Conservation (phyloP, 108 stramenopile genomes). For the Skeletonema costatum region DNA sequence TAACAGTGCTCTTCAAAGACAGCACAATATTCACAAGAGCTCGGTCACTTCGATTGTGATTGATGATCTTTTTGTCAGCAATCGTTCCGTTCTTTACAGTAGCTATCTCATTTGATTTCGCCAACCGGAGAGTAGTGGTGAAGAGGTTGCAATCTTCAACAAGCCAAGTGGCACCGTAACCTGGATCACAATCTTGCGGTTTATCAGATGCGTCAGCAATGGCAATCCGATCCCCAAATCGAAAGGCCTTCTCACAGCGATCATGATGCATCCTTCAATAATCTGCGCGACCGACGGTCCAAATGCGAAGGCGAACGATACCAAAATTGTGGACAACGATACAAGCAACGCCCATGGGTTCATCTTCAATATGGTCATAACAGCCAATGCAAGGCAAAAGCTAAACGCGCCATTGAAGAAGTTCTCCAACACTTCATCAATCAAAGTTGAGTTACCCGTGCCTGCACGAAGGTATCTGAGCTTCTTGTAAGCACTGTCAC, state of each 20-base stretch:
- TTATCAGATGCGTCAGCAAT: conserved; percentile 47
- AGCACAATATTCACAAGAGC: conserved; percentile 57
- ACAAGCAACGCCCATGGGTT: conserved; percentile 81
- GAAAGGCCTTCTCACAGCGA: conserved; percentile 73
- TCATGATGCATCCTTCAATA: conserved; percentile 77
- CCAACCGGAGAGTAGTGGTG: conserved; percentile 68
- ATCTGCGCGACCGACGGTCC: conserved; percentile 68
- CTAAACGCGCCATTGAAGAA: conserved; percentile 58
- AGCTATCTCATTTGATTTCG: conserved; percentile 73
- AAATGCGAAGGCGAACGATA: conserved; percentile 77
- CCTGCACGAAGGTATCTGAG: conserved; percentile 66
- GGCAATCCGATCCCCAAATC: conserved; percentile 86
- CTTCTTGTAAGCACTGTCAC: conserved; percentile 73
- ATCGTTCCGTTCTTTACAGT: conserved; percentile 70
- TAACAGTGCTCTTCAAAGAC: conserved; percentile 44
- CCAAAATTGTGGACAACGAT: conserved; percentile 66
- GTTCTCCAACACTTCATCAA: conserved; percentile 74
- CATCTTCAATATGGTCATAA: conserved; percentile 57
- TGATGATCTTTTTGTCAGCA: conserved; percentile 64
- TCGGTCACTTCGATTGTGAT: conserved; percentile 65
- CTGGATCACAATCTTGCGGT: conserved; percentile 28
- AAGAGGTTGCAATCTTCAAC: conserved; percentile 82
- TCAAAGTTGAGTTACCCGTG: conserved; percentile 64
- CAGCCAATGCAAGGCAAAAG: conserved; percentile 52
- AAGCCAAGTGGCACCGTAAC: conserved; percentile 61